These are phyloP conservation scores for Wickerhamomyces tratensis DNA, from an alignment of 805 yeast genomes.

Conservation along the genomic window DNA sequence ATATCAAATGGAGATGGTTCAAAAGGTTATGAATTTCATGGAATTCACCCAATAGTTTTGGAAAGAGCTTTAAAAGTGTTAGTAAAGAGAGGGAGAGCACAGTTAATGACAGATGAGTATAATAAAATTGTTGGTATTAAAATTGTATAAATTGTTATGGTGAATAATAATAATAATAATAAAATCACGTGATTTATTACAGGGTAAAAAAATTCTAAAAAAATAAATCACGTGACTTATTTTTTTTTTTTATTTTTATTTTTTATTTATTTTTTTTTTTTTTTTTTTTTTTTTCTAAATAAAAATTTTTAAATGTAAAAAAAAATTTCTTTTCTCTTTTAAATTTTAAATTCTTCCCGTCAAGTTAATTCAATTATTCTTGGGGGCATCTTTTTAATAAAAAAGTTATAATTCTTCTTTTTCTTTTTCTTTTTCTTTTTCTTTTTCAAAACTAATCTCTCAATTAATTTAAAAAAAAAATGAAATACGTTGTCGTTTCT, in stretches of 20 bases:
- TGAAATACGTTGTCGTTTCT: slow-evolving; percentile 99
- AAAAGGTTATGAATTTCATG: slow-evolving; percentile 45
- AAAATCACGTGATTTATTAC: too few relatives aligned
- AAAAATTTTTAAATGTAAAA: not conserved
- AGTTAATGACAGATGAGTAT: slow-evolving; percentile 55
- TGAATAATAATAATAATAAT: too few relatives aligned
- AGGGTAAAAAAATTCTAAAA: too few relatives aligned
- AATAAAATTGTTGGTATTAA: slow-evolving; percentile 74
- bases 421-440: not conserved
- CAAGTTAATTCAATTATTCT: not conserved
- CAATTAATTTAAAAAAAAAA: slow-evolving; percentile 21
- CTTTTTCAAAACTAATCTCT: not conserved
- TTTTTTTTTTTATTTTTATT: not conserved
- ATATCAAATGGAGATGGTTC: slow-evolving; percentile 56
- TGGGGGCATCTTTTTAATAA: not conserved
- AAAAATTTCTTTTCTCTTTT: too few relatives aligned
- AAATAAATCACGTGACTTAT: too few relatives aligned
- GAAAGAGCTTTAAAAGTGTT: slow-evolving; percentile 45
- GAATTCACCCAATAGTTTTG: slow-evolving; percentile 49
- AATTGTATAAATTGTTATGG: too few relatives aligned
- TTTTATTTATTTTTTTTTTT: not conserved
- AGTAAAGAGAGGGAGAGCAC: slow-evolving; percentile 64
- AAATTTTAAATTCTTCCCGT: not conserved
- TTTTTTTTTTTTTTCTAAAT: not conserved
- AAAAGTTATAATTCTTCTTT: not conserved